Base-by-base conservation (phyloP, 2,329 filamentous ascomycete genomes). In the Trichoderma breve region DNA sequence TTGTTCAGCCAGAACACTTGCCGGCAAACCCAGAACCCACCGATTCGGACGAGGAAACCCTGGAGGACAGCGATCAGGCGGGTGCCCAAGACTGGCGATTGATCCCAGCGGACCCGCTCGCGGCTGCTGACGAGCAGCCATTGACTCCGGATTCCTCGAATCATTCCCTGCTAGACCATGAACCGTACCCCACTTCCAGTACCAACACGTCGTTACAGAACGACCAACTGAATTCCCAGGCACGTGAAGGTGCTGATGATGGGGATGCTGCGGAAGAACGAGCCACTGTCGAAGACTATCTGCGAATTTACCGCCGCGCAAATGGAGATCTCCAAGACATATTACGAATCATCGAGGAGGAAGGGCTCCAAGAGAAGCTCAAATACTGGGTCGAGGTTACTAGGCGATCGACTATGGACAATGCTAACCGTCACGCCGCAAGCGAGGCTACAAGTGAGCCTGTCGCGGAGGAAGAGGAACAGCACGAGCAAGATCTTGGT, bases 251-350 rank as follows among this genome's bases (percentile, higher is more conserved):
- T 32, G 36, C 36, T 24, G 55, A 58, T 39, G 57, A 63, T n/a
- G 55, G 18, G 12, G 39, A 62, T 24, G 47, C 30, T 15, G 28
- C 34, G 47, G 72, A 73, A 47, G 57, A 68, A 7, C 74, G 74
- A 61, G 75, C 76, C 12, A 79, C 76, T 15, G 75, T 81, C 8
- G 74, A 77, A 43, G 79, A 81, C n/a, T 82, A 81, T 70, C 82
- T 86, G 75, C 84, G 83, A 70, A 90, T 88, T 47, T 91, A 89
- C 79, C 84, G 85, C 55, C 87, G 87, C 70, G 89, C 89, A 1
- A 85, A 85, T 57, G 90, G 90, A 5, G 86, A 92, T 75, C 85
- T 86, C 0, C 83, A 87, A 43, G 85, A 84, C 72, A 88, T 92
- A 30, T 75, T 91, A 3, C 82, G 85, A 53, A 88, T 92, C 26